These are phyloP conservation scores for Stylonectria norvegica DNA, from an alignment of 2,329 filamentous ascomycete genomes.

Conservation along the genomic window DNA sequence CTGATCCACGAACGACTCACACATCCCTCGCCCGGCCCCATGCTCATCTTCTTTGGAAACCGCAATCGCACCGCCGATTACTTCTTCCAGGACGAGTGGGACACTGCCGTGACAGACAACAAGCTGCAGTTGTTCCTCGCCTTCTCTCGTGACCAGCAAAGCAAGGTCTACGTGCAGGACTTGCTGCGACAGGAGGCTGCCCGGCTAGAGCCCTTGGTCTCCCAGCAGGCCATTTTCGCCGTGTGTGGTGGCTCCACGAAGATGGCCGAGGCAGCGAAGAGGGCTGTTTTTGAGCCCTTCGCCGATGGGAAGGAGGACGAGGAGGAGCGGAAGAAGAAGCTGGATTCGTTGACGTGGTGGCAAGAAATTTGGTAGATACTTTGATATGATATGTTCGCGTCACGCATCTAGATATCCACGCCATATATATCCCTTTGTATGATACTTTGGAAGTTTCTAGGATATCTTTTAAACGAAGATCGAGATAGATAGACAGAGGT, in stretches of 20 bases:
- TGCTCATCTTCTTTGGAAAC: constrained; percentile 78
- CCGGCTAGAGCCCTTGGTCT: constrained; percentile 33
- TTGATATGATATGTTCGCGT: too few relatives aligned
- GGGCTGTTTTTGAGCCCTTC: constrained; percentile 49
- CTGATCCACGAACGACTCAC: constrained; percentile 70
- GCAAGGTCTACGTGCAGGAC: constrained; percentile 57
- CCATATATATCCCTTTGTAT: constrained; percentile 3
- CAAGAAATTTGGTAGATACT: constrained; percentile 60
- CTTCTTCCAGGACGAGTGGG: constrained; percentile 79
- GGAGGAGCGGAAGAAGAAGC: constrained; percentile 38
- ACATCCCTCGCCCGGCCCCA: constrained; percentile 32
- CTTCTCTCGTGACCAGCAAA: constrained; percentile 46
- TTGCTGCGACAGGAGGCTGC: constrained; percentile 44
- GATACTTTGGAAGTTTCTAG: background rate
- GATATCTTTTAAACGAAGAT: background rate
- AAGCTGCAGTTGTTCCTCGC: constrained; percentile 39
- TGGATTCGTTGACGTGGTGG: constrained; percentile 45
- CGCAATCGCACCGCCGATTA: constrained; percentile 73
- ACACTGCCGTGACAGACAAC: constrained; percentile 18
- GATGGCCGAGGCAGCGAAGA: constrained; percentile 56
- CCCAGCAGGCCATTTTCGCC: constrained; percentile 43
- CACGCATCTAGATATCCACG: constrained; percentile 1
- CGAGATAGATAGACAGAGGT: background rate
- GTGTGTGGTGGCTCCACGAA: constrained; percentile 56
- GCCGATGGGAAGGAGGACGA: constrained; percentile 35